Evolutionary conservation across 306 rosid species (phyloP).

Genomic region (Vigna nakashimae): DNA sequence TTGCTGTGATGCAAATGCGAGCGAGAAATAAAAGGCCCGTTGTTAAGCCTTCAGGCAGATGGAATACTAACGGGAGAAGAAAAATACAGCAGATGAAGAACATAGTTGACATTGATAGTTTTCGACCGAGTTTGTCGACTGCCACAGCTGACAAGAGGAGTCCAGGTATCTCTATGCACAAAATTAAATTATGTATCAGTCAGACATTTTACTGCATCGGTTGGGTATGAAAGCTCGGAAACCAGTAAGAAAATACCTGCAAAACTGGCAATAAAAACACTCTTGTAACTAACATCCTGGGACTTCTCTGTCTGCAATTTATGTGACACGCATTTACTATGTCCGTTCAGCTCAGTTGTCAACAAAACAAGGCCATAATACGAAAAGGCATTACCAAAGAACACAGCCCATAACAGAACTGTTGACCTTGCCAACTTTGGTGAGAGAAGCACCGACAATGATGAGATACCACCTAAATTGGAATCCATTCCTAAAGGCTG

Average conservation of each 20-base stretch:
- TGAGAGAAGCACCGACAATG: conserved; percentile 75
- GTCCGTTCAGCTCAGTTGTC: conserved; percentile 82
- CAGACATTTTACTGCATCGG: conserved; percentile 39
- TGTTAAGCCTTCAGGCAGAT: conserved; percentile 66
- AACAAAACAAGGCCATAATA: conserved; percentile 96
- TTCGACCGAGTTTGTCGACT: conserved; percentile 90
- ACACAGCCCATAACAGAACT: conserved; percentile 88
- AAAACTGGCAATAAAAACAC: conserved; percentile 85
- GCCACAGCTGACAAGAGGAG: conserved; percentile 78
- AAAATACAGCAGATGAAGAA: conserved; percentile 78
- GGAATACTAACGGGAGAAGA: conserved; percentile 80
- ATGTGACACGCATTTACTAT: conserved; percentile 59
- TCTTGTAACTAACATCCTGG: conserved; percentile 63
- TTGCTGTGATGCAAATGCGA: conserved; percentile 88
- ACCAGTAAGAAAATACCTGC: conserved; percentile 69
- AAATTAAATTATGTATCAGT: conserved; percentile 51
- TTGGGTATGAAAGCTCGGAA: conserved; percentile 30
- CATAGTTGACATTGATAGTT: conserved; percentile 85
- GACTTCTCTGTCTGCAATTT: conserved; percentile 53
- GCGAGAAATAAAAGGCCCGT: conserved; percentile 92
- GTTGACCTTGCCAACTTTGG: conserved; percentile 75
- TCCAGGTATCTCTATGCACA: conserved; percentile 87
- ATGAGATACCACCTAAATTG: conserved; percentile 58
- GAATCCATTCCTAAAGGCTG: conserved; percentile 51
- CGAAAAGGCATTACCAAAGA: conserved; percentile 94